Percentiles rank a stretch among this genome's conserved stretches.
phyloP scores from a whole-genome alignment of 306 rosid species.

The Morella rubra region DNA sequence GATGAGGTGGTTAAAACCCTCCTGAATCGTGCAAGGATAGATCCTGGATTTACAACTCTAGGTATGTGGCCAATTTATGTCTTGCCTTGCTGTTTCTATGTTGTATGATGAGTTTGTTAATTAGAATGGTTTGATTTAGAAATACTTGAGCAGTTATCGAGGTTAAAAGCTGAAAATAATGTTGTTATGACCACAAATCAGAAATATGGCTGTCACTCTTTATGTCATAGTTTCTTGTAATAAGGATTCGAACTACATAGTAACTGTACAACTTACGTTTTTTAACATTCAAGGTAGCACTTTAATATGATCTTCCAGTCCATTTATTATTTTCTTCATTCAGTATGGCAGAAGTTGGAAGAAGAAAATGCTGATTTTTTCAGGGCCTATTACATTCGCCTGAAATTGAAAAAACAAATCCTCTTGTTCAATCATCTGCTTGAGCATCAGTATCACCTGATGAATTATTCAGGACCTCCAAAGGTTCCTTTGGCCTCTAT shows the following conservation, averaged over 20 bases:
- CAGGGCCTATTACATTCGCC: slow-evolving; percentile 88
- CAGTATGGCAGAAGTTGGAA: slow-evolving; percentile 99
- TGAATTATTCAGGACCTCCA: slow-evolving; percentile 70
- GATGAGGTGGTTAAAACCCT: slow-evolving; percentile 95
- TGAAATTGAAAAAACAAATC: slow-evolving; percentile 93
- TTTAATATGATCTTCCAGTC: slow-evolving; percentile 23
- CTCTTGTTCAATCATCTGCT: slow-evolving; percentile 83
- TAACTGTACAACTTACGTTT: neutral
- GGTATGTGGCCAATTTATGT: slow-evolving; percentile 50
- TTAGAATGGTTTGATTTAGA: neutral
- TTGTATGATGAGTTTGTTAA: slow-evolving; percentile 1
- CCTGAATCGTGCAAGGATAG: slow-evolving; percentile 93
- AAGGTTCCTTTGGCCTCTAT: slow-evolving; percentile 96
- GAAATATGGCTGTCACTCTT: slow-evolving; percentile 5
- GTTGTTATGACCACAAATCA: neutral
- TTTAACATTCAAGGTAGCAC: neutral
- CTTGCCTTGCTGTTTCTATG: slow-evolving; percentile 11
- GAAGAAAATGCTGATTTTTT: slow-evolving; percentile 97
- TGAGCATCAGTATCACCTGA: slow-evolving; percentile 80
- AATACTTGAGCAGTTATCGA: neutral
- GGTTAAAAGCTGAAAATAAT: slow-evolving; percentile 6
- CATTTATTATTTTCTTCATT: slow-evolving; percentile 25
- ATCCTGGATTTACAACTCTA: slow-evolving; percentile 91
- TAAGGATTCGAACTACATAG: neutral
- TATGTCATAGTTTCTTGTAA: neutral